These are phyloP conservation scores for Primulina eburnea DNA, from an alignment of 257 asterid species.

Conservation along the genomic window DNA sequence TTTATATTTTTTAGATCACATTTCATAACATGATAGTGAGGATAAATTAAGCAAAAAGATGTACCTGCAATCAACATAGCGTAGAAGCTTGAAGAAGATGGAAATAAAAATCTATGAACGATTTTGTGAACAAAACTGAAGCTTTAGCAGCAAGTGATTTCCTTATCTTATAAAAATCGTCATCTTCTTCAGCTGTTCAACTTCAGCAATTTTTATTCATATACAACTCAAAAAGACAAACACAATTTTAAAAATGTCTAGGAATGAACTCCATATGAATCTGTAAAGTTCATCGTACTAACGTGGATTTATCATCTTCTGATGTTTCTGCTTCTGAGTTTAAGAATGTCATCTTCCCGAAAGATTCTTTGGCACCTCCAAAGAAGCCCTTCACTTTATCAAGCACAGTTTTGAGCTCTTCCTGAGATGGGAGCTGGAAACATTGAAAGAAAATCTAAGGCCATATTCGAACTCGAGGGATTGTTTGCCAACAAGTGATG, in stretches of 20 bases:
- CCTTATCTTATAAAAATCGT: conserved; percentile 6
- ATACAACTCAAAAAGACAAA: conserved; percentile 2
- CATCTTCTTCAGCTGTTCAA: conserved; percentile 6
- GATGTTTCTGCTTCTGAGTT: conserved; percentile 47
- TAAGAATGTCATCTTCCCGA: conserved; percentile 77
- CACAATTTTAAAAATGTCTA: not conserved
- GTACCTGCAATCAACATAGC: too few relatives aligned
- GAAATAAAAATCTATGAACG: conserved; percentile 32
- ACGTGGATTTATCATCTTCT: conserved; percentile 53
- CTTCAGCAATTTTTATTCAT: conserved; percentile 30
- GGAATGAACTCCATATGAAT: not conserved
- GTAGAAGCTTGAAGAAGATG: not conserved
- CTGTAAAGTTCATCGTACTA: conserved; percentile 30
- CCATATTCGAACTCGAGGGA: not conserved
- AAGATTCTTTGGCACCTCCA: conserved; percentile 88
- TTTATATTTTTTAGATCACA: too few relatives aligned
- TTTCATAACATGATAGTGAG: too few relatives aligned
- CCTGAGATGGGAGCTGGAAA: conserved; percentile 72
- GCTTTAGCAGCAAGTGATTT: not conserved
- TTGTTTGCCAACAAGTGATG: not conserved
- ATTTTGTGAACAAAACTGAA: conserved; percentile 31
- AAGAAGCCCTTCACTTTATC: conserved; percentile 92
- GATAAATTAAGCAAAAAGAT: too few relatives aligned
- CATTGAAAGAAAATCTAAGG: not conserved
- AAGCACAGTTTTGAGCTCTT: conserved; percentile 78